Conservation (phyloP, 1,139 yeast species). For the Meyerozyma smithsonii region DNA sequence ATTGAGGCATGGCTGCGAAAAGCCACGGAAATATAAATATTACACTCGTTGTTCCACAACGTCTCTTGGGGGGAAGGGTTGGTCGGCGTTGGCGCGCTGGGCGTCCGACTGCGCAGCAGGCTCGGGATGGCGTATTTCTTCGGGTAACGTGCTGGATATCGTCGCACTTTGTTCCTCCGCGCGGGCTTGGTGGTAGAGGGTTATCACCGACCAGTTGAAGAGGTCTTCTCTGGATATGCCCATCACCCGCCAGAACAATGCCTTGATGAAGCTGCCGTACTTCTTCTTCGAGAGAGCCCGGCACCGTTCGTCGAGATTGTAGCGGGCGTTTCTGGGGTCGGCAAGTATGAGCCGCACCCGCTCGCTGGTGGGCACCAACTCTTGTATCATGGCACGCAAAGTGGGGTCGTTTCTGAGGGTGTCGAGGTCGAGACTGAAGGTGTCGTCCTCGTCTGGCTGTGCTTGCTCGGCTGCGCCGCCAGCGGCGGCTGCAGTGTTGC, state of each 20-base stretch:
- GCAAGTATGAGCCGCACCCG: slow-evolving; percentile 32
- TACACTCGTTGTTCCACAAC: slow-evolving; percentile 27
- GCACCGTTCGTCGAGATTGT: slow-evolving; percentile 43
- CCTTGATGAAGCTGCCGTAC: slow-evolving; percentile 29
- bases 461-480: slow-evolving; percentile 6
- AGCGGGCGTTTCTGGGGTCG: slow-evolving; percentile 22
- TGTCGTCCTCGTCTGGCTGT: slow-evolving; percentile 22
- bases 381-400: slow-evolving; percentile 36
- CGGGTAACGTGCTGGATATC: neutral
- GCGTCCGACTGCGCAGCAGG: neutral
- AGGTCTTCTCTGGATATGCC: slow-evolving; percentile 46
- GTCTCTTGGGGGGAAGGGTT: slow-evolving; percentile 10
- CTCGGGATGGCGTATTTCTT: neutral
- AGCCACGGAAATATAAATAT: slow-evolving; percentile 3
- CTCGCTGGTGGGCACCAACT: slow-evolving; percentile 37
- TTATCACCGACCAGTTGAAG: slow-evolving; percentile 48
- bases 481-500: slow-evolving; percentile 5
- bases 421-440: slow-evolving; percentile 30
- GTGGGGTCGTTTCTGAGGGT: slow-evolving; percentile 37
- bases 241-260: slow-evolving; percentile 51
- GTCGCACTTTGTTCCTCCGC: slow-evolving; percentile 1
- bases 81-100: neutral
- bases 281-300: slow-evolving; percentile 30
- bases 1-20: slow-evolving; percentile 2
- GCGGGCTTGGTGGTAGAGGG: slow-evolving; percentile 22